Base-by-base conservation (phyloP, 2,329 filamentous ascomycete species). In the Epichloe glyceriae region DNA sequence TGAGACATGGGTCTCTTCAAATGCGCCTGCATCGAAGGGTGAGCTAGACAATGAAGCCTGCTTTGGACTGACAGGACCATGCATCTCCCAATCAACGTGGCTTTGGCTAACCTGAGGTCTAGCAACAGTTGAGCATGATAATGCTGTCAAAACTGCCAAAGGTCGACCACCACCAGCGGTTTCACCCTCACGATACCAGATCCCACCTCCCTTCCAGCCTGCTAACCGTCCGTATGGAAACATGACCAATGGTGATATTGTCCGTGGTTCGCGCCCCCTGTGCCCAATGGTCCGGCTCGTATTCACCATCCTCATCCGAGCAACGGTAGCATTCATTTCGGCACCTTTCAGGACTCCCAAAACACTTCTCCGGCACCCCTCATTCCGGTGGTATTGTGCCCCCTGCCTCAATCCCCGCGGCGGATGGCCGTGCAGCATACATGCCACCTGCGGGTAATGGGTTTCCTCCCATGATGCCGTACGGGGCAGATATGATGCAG, bases 331-430 rank as follows among this genome's bases (percentile, higher is more conserved):
- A 65, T 81, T 48, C 70, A 80, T 54, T 81, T 82, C 57, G 76
- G 76, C 35, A 69, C 68, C 6, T 75, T 77, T 54, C 66, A 72
- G 34, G 73, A 71, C 17, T 82, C 80, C 12, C 74, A 76, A 57
- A 74, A 70, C 49, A 76, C 79, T 1, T 83, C 80, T 5, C 80
- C 80, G 1, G 75, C 69, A 19, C 72, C 72, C 76, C 75, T 49
- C 69, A 64, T 44, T 71, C 71, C 14, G 70, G 68, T 35, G 70
- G 67, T 50, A 72, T 74, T 49, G 71, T 71, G 44, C 71, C 72
- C 46, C 75, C 75, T 40, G 73, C 75, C n/a, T 68, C 70, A 7
- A 68, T 73, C 56, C 56, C 67, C 10, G 58, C 60, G 5, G 61
- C 61, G 5, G 62, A 67, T 49, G 64, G 64, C 30, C 63, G 61